These are phyloP conservation scores for Beauveria sp. DNA, from an alignment of 2,329 filamentous ascomycete species.

Conservation along the genomic window DNA sequence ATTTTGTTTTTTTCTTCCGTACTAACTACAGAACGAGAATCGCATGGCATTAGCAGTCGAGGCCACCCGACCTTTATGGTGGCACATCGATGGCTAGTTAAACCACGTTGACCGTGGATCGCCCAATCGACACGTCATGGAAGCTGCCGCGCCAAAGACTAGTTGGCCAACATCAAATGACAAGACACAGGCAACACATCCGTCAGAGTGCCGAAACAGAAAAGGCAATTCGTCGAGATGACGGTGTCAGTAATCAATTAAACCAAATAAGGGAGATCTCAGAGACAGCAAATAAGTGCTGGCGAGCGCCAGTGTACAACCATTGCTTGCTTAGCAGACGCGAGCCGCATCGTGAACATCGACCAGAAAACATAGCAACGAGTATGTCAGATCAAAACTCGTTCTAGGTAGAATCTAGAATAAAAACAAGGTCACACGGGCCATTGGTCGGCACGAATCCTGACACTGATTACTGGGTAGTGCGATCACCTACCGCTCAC, in stretches of 20 bases:
- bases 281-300: background rate
- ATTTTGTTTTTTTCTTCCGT: background rate
- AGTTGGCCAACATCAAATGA: background rate
- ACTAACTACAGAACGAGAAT: no score
- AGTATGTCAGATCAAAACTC: background rate
- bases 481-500: no score
- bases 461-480: no score
- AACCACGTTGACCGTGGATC: background rate
- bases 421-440: no score
- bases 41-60: background rate
- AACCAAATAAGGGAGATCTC: background rate
- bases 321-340: background rate
- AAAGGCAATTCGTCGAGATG: background rate
- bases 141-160: background rate
- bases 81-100: background rate
- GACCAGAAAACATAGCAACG: background rate
- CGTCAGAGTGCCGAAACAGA: background rate
- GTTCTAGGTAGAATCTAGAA: no score
- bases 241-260: background rate
- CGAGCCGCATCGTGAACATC: background rate
- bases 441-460: no score
- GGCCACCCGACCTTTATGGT: background rate
- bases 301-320: background rate
- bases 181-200: no score
- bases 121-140: conserved; percentile 6